A percentile compares a stretch with the other conserved stretches of the same genome.
Evolutionary conservation across 495 filamentous ascomycete genomes (phyloP).

Genomic region (Penicillium lagena): DNA sequence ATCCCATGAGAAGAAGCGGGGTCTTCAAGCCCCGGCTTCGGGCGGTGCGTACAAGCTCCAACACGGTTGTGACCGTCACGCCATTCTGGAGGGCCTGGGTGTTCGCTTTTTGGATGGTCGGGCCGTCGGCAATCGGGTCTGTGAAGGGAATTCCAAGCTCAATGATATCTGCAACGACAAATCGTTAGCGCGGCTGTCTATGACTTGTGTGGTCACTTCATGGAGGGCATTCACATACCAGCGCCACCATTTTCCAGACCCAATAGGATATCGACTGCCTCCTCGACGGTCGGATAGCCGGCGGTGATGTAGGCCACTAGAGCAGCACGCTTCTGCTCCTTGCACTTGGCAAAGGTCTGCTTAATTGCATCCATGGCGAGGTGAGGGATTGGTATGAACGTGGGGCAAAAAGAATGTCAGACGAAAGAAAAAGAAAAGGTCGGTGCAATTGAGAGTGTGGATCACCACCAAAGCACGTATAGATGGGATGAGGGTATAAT

Average conservation of each 20-base stretch:
- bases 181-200: neutral
- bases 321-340: constrained; percentile 58
- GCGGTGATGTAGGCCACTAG: constrained; percentile 96
- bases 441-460: neutral
- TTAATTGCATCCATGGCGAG: constrained; percentile 70
- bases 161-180: constrained; percentile 29
- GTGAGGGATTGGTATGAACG: constrained; percentile 2
- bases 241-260: constrained; percentile 90
- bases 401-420: constrained; percentile 11
- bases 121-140: constrained; percentile 93
- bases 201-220: neutral
- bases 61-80: constrained; percentile 67
- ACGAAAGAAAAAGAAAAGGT: constrained; percentile 1
- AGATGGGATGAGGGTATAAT: neutral
- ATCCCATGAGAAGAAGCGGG: constrained; percentile 93
- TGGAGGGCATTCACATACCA: constrained; percentile 46
- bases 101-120: constrained; percentile 89
- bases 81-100: constrained; percentile 84
- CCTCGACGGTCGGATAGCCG: constrained; percentile 78
- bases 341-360: constrained; percentile 82
- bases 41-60: constrained; percentile 75
- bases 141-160: constrained; percentile 82
- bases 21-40: constrained; percentile 67
- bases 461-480: neutral
- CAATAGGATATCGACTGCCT: constrained; percentile 76